These are phyloP conservation scores for Thymus mandschuricus DNA, from an alignment of 257 asterid species.

Conservation along the genomic window DNA sequence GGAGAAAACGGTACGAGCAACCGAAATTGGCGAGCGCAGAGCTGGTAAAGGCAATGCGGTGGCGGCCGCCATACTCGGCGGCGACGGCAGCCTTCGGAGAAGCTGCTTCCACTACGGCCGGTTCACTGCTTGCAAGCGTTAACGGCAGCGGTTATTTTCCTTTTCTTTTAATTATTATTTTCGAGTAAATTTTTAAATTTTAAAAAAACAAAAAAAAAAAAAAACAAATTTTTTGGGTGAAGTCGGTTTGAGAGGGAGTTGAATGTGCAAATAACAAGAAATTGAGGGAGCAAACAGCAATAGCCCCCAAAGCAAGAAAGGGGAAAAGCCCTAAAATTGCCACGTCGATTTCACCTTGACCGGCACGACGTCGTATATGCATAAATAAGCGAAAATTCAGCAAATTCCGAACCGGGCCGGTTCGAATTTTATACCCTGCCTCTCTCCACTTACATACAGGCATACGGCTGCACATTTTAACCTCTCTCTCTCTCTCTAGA, in stretches of 20 bases:
- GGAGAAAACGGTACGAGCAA: conserved; percentile 21
- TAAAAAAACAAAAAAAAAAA: no score
- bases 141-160: no score
- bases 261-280: background rate
- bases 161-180: no score
- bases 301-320: background rate
- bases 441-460: background rate
- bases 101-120: background rate
- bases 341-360: conserved; percentile 18
- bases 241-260: background rate
- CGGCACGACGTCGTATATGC: conserved; percentile 29
- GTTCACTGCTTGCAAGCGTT: no score
- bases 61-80: conserved; percentile 30
- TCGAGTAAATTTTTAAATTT: no score
- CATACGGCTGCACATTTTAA: background rate
- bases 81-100: background rate
- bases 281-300: background rate
- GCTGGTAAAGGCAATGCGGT: conserved; percentile 10
- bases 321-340: conserved; percentile 3
- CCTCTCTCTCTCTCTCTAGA: conserved; percentile 22
- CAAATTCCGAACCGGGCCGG: conserved; percentile 20
- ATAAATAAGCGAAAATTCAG: conserved; percentile 20
- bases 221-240: background rate
- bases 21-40: background rate
- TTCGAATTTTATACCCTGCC: conserved; percentile 16